Conservation (phyloP, 495 filamentous ascomycete genomes). For the Penicillium flavigenum region DNA sequence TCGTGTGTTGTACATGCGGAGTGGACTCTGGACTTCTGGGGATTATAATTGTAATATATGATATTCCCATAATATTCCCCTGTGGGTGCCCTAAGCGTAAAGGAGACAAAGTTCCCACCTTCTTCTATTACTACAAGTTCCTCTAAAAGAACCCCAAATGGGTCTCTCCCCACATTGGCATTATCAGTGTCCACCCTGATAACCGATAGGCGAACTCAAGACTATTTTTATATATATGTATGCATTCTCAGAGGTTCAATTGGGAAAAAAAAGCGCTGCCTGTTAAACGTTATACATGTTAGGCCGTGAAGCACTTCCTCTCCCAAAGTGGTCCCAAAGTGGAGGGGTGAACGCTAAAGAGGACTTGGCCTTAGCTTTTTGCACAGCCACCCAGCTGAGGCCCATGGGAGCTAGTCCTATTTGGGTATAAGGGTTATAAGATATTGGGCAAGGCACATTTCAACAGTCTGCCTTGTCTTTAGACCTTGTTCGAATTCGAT, state of each 20-base stretch:
- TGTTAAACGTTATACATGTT: neutral
- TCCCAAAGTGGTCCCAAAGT: neutral
- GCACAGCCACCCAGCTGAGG: conserved; percentile 40
- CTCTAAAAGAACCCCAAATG: conserved; percentile 4
- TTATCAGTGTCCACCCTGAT: conserved; percentile 16
- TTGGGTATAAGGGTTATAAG: conserved; percentile 1
- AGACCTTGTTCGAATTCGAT: neutral
- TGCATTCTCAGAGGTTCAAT: neutral
- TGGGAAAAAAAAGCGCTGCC: neutral
- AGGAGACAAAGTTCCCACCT: neutral
- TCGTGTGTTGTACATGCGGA: neutral
- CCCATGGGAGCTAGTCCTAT: conserved; percentile 15
- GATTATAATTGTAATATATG: neutral
- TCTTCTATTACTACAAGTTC: conserved; percentile 3
- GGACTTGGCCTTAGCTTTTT: conserved; percentile 13
- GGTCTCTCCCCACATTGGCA: conserved; percentile 16
- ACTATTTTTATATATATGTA: conserved; percentile 2
- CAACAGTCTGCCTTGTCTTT: conserved; percentile 13
- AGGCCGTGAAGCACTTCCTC: conserved; percentile 1
- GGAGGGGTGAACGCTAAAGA: neutral
- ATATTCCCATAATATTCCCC: neutral
- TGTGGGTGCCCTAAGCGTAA: conserved; percentile 11
- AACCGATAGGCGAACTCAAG: conserved; percentile 13
- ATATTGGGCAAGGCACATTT: conserved; percentile 19
- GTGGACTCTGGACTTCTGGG: neutral